A percentile compares a stretch with the other conserved stretches of the same genome.
Conservation (phyloP, 2,329 filamentous ascomycete genomes). For the Xylariomycetidae sp. region DNA sequence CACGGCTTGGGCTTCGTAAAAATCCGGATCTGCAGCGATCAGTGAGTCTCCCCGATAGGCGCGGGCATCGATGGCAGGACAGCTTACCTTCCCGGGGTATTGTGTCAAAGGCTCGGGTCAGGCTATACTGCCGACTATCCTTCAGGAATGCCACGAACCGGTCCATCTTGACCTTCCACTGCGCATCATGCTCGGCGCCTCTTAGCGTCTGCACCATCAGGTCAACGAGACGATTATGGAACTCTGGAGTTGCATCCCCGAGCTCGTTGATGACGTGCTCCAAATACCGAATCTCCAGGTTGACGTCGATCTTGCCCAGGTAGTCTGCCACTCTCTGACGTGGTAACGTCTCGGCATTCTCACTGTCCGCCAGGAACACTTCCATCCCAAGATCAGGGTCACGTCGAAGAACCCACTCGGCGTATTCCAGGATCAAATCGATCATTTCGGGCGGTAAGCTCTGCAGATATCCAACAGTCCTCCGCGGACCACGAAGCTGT, state of each 20-base stretch:
- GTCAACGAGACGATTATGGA: slow-evolving; percentile 79
- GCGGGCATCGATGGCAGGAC: neutral
- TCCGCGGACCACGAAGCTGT: slow-evolving; percentile 67
- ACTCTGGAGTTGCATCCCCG: slow-evolving; percentile 74
- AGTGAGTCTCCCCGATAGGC: neutral
- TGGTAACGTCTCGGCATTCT: slow-evolving; percentile 87
- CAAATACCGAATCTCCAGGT: slow-evolving; percentile 74
- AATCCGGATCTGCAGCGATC: slow-evolving; percentile 69
- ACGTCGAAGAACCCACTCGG: slow-evolving; percentile 74
- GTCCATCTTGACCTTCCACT: slow-evolving; percentile 53
- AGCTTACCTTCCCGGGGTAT: slow-evolving; percentile 68
- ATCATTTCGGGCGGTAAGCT: slow-evolving; percentile 80
- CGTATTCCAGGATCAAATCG: slow-evolving; percentile 85
- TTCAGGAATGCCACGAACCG: slow-evolving; percentile 70
- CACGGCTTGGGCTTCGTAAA: slow-evolving; percentile 85
- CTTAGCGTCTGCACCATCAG: slow-evolving; percentile 47
- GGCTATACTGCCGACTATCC: slow-evolving; percentile 73
- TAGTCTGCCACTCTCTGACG: slow-evolving; percentile 70
- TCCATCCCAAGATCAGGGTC: slow-evolving; percentile 80
- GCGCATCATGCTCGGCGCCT: slow-evolving; percentile 34
- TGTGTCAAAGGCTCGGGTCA: slow-evolving; percentile 67
- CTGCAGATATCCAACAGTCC: slow-evolving; percentile 87
- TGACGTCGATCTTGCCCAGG: slow-evolving; percentile 60
- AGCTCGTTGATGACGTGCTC: slow-evolving; percentile 88
- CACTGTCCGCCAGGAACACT: slow-evolving; percentile 85